Evolutionary conservation across 768 basidiomycete species (phyloP).

Genomic region (Suillus plorans): DNA sequence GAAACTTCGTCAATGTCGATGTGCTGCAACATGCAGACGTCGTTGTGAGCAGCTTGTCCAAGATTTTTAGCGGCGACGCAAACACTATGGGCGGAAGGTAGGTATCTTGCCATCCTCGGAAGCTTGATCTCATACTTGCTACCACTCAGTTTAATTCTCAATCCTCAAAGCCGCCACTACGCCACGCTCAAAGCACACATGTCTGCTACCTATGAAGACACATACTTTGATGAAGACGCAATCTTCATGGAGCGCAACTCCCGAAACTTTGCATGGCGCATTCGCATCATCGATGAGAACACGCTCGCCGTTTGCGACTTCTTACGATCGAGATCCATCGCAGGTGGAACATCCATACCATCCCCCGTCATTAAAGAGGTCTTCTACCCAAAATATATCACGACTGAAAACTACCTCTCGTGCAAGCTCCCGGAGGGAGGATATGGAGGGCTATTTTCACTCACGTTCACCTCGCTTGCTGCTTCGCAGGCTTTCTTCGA

Average conservation of each 20-base stretch:
- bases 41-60: slow-evolving; percentile 88
- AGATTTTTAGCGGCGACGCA: slow-evolving; percentile 91
- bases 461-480: slow-evolving; percentile 70
- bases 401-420: slow-evolving; percentile 66
- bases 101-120: slow-evolving; percentile 21
- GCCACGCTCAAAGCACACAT: slow-evolving; percentile 59
- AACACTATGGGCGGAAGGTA: slow-evolving; percentile 99
- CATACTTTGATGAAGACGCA: slow-evolving; percentile 88
- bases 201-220: slow-evolving; percentile 68
- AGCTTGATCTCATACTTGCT: slow-evolving; percentile 1
- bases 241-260: slow-evolving; percentile 99
- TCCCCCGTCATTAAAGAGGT: slow-evolving; percentile 71
- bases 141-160: slow-evolving; percentile 72
- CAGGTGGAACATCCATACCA: slow-evolving; percentile 29
- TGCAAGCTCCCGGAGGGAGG: slow-evolving; percentile 62
- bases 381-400: slow-evolving; percentile 85
- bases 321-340: slow-evolving; percentile 58
- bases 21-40: slow-evolving; percentile 85
- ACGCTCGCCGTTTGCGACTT: slow-evolving; percentile 81
- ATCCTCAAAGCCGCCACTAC: slow-evolving; percentile 76
- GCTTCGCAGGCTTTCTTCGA: slow-evolving; percentile 86
- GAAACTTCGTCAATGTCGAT: slow-evolving; percentile 92
- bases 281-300: slow-evolving; percentile 77
- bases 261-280: slow-evolving; percentile 80
- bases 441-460: slow-evolving; percentile 84